Conservation (phyloP, 2,329 filamentous ascomycete genomes). For the Aspergillus sp. region DNA sequence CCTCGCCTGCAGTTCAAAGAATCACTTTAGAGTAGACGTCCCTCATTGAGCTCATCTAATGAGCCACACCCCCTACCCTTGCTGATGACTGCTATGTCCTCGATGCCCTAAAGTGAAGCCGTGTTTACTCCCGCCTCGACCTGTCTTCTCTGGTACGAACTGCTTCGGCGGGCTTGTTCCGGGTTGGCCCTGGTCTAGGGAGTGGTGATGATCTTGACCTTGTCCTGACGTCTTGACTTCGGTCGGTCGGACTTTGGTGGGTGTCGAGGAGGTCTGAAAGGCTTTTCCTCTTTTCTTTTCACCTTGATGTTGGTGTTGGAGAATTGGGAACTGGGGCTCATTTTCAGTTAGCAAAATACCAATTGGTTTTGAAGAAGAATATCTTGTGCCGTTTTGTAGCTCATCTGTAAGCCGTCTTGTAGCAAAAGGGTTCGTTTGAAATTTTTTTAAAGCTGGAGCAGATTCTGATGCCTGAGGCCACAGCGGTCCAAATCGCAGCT, state of each 20-base stretch:
- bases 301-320: conserved; percentile 37
- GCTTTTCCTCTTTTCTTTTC: conserved; percentile 55
- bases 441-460: no score
- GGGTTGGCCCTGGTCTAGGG: conserved; percentile 65
- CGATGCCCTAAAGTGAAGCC: conserved; percentile 85
- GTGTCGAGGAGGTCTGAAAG: conserved; percentile 91
- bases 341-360: neutral
- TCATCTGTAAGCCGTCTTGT: no score
- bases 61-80: conserved; percentile 92
- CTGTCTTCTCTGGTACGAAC: conserved; percentile 15
- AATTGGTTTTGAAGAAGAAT: neutral
- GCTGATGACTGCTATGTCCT: conserved; percentile 87
- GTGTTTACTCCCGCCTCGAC: conserved; percentile 53
- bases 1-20: conserved; percentile 56
- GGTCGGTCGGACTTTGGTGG: conserved; percentile 75
- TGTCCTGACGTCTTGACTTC: conserved; percentile 68
- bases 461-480: no score
- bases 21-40: conserved; percentile 98
- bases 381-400: no score
- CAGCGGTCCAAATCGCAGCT: no score
- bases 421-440: no score
- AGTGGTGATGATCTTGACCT: conserved; percentile 95
- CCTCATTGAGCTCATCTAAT: conserved; percentile 87
- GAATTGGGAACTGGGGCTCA: neutral
- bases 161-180: conserved; percentile 33